Conservation (phyloP, 768 basidiomycete species). For the Scleroderma citrinum region DNA sequence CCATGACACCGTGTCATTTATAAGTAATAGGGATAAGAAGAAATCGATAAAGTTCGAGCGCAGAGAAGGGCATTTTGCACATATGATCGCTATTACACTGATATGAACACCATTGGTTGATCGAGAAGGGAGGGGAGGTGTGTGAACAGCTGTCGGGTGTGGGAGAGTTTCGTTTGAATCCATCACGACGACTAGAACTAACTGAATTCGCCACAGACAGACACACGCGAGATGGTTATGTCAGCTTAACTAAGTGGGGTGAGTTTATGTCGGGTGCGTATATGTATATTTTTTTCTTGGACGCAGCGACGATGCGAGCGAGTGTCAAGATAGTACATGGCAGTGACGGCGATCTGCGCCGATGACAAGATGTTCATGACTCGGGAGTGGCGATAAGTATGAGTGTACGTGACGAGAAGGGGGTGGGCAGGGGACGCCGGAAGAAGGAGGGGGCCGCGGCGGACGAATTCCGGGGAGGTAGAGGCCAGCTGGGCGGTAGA, state of each 20-base stretch:
- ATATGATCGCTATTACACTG: not conserved
- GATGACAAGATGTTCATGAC: constrained; percentile 3
- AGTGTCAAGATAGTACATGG: not conserved
- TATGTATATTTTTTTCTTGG: not conserved
- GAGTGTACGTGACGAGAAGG: constrained; percentile 1
- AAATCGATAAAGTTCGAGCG: not conserved
- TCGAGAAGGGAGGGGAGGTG: not conserved
- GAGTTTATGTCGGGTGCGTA: no score
- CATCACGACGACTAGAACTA: not conserved
- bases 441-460: constrained; percentile 13
- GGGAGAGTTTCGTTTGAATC: not conserved
- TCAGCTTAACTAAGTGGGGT: constrained; percentile 7
- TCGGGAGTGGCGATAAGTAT: not conserved
- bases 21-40: not conserved
- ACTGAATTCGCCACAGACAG: not conserved
- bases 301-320: not conserved
- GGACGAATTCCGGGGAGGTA: constrained; percentile 3
- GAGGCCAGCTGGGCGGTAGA: not conserved
- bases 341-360: constrained; percentile 5
- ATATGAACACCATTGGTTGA: not conserved
- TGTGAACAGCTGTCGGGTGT: not conserved
- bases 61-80: not conserved
- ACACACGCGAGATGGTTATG: constrained; percentile 19
- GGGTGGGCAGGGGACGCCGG: constrained; percentile 12
- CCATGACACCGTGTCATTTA: not conserved